A percentile compares a stretch with the other conserved stretches of the same genome.
These are phyloP conservation scores for Silene coronaria DNA, from an alignment of 179 eudicot species.

Conservation along the genomic window DNA sequence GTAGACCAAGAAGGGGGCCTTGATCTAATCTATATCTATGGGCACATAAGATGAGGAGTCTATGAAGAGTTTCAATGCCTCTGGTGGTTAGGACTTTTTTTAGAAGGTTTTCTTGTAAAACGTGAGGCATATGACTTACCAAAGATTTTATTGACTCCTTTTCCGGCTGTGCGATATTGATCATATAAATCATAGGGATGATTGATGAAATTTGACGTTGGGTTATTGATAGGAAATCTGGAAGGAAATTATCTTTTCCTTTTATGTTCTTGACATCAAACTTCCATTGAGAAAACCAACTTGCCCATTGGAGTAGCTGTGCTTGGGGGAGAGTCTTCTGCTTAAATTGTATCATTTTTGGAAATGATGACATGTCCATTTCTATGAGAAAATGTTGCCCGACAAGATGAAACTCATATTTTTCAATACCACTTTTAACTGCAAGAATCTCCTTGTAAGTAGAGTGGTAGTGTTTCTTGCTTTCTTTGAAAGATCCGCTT, in stretches of 20 bases:
- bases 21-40: too few relatives aligned
- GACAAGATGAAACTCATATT: not conserved
- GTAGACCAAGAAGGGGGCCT: not conserved
- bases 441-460: not conserved
- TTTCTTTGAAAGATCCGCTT: too few relatives aligned
- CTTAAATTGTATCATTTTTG: too few relatives aligned
- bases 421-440: not conserved
- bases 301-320: too few relatives aligned
- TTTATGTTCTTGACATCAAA: too few relatives aligned
- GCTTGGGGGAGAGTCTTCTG: too few relatives aligned
- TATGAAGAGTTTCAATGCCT: not conserved
- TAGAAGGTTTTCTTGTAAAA: not conserved
- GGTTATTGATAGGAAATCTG: not conserved
- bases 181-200: not conserved
- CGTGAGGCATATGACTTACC: not conserved
- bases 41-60: not conserved
- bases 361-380: not conserved
- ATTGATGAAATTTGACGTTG: not conserved
- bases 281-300: too few relatives aligned
- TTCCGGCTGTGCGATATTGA: not conserved
- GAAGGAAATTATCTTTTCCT: not conserved
- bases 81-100: not conserved
- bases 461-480: not conserved
- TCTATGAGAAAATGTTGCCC: not conserved
- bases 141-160: not conserved